phyloP scores from a whole-genome alignment of 2,329 filamentous ascomycete species.

The Alternaria tenuissima region DNA sequence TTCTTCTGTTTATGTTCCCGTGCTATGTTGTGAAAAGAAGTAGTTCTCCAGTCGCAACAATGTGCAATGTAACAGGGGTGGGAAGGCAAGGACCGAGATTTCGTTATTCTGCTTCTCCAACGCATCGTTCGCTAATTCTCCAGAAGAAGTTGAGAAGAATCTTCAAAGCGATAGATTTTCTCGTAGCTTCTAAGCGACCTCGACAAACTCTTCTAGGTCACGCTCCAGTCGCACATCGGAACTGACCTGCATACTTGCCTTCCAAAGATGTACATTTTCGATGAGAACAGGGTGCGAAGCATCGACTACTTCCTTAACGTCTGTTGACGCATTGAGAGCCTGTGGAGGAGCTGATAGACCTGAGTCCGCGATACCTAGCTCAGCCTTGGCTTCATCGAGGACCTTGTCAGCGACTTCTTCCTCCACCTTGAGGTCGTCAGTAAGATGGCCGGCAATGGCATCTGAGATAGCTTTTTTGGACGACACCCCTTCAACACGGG shows the following conservation, averaged over 20 bases:
- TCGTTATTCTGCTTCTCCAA: no score
- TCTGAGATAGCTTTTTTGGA: constrained; percentile 59
- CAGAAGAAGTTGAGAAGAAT: no score
- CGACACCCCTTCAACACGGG: constrained; percentile 57
- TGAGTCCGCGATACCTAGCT: constrained; percentile 52
- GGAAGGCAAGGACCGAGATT: no score
- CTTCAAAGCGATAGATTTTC: not conserved
- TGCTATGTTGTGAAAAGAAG: no score
- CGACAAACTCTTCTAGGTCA: constrained; percentile 85
- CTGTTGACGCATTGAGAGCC: constrained; percentile 38
- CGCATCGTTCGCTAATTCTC: no score
- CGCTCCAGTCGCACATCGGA: constrained; percentile 75
- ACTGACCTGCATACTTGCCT: constrained; percentile 76
- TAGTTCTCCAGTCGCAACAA: no score
- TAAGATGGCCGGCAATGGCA: constrained; percentile 60
- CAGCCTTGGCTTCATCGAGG: constrained; percentile 59
- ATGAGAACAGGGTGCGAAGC: constrained; percentile 65
- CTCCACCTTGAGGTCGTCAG: constrained; percentile 55
- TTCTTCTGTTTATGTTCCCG: no score
- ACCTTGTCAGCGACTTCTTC: constrained; percentile 60
- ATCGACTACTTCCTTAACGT: constrained; percentile 33
- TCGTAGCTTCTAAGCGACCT: constrained; percentile 54
- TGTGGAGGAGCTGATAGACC: constrained; percentile 54
- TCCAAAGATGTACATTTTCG: constrained; percentile 81
- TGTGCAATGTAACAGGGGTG: no score